Percentiles rank a stretch among this genome's conserved stretches.
Conservation (phyloP, 2,329 filamentous ascomycete species). For the Colletotrichum aenigma region DNA sequence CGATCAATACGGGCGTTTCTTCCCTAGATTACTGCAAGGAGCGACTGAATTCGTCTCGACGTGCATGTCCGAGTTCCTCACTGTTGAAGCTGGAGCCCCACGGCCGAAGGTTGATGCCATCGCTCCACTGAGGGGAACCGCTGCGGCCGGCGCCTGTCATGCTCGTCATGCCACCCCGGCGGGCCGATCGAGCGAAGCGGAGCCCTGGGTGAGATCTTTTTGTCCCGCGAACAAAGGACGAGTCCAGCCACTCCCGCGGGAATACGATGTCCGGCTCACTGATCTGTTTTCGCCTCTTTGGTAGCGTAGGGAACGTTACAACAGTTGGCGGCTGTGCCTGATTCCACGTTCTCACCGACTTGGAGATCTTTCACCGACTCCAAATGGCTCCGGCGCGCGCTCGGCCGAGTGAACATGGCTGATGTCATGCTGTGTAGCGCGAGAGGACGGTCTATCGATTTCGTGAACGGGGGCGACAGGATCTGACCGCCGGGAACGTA, state of each 20-base stretch:
- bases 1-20: not conserved
- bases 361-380: not conserved
- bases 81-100: not conserved
- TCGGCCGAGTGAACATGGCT: not conserved
- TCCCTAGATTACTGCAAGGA: not conserved
- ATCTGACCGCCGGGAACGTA: not conserved
- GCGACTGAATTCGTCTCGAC: not conserved
- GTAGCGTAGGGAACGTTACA: slow-evolving; percentile 10
- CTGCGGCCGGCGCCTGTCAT: not conserved
- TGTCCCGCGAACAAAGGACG: not conserved
- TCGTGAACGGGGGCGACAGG: not conserved
- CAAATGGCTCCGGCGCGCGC: not conserved
- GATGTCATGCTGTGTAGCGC: not conserved
- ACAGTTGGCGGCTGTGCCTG: not conserved
- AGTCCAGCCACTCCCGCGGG: not conserved
- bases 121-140: not conserved
- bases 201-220: not conserved
- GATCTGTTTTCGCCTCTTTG: not conserved
- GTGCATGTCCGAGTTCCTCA: not conserved
- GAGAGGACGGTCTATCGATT: not conserved
- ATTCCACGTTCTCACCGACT: not conserved
- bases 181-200: not conserved
- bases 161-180: slow-evolving; percentile 1
- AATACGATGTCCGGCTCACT: not conserved
- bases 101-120: not conserved